These are phyloP conservation scores for Lanmaoa pseudosensibilis DNA, from an alignment of 768 basidiomycete species.

Conservation along the genomic window DNA sequence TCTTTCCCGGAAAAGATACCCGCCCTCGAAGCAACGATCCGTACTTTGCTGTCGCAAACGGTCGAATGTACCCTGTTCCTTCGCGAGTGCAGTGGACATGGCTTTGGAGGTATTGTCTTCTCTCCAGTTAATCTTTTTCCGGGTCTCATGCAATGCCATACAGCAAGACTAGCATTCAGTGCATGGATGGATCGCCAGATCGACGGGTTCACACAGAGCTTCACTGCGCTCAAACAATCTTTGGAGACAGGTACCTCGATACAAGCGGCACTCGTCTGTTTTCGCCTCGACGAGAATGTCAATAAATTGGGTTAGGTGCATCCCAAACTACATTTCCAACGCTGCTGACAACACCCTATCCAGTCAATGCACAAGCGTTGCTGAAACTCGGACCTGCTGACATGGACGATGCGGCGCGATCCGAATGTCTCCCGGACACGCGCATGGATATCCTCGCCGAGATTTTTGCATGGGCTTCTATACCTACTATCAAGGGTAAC, in stretches of 20 bases:
- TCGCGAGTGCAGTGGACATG: constrained; percentile 36
- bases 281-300: constrained; percentile 30
- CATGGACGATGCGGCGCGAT: constrained; percentile 29
- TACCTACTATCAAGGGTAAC: constrained; percentile 19
- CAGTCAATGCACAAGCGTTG: constrained; percentile 23
- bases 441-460: constrained; percentile 31
- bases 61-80: constrained; percentile 39
- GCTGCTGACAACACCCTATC: neutral
- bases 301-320: constrained; percentile 24
- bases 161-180: constrained; percentile 20
- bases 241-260: constrained; percentile 26
- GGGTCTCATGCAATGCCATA: constrained; percentile 4
- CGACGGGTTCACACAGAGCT: constrained; percentile 20
- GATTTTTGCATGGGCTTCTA: constrained; percentile 26
- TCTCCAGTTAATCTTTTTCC: neutral
- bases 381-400: constrained; percentile 29
- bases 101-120: constrained; percentile 32
- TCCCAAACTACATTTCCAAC: neutral
- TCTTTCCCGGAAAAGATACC: constrained; percentile 30
- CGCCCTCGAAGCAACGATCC: constrained; percentile 29
- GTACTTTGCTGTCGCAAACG: constrained; percentile 31
- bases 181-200: constrained; percentile 25
- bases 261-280: constrained; percentile 28
- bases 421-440: constrained; percentile 33
- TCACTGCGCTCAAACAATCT: constrained; percentile 26